Evolutionary conservation across 2,329 filamentous ascomycete genomes (phyloP).

Genomic region (Talaromyces sp.): DNA sequence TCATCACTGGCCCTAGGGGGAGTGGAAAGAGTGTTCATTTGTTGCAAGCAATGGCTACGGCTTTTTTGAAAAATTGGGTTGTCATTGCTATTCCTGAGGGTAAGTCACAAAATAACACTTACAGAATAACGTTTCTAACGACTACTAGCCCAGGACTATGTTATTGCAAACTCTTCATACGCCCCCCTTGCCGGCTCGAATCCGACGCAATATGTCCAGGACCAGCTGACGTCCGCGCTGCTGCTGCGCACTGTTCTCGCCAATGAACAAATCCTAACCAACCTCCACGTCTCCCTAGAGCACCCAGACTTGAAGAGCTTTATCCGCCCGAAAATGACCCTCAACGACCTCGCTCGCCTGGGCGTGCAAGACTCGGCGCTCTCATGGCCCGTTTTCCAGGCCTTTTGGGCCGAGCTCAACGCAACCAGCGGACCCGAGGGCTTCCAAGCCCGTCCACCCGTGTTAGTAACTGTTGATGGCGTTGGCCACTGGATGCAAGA

Average conservation of each 20-base stretch:
- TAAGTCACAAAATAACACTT: conserved; percentile 35
- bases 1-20: conserved; percentile 67
- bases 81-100: conserved; percentile 87
- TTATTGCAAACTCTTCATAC: conserved; percentile 76
- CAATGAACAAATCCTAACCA: conserved; percentile 60
- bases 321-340: conserved; percentile 52
- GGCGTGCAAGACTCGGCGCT: conserved; percentile 69
- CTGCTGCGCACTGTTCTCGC: conserved; percentile 67
- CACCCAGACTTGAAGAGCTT: conserved; percentile 57
- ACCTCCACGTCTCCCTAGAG: conserved; percentile 44
- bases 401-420: conserved; percentile 71
- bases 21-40: conserved; percentile 84
- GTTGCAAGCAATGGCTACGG: conserved; percentile 77
- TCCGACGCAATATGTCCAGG: conserved; percentile 64
- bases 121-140: background rate
- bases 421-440: conserved; percentile 44
- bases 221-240: conserved; percentile 67
- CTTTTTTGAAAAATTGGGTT: conserved; percentile 76
- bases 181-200: conserved; percentile 55
- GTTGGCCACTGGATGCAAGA: conserved; percentile 74
- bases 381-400: conserved; percentile 74
- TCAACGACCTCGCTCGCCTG: conserved; percentile 62
- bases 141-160: conserved; percentile 68
- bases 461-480: conserved; percentile 74
- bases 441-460: conserved; percentile 48